These are phyloP conservation scores for Aureobasidium lini DNA, from an alignment of 2,329 filamentous ascomycete species.

Conservation along the genomic window DNA sequence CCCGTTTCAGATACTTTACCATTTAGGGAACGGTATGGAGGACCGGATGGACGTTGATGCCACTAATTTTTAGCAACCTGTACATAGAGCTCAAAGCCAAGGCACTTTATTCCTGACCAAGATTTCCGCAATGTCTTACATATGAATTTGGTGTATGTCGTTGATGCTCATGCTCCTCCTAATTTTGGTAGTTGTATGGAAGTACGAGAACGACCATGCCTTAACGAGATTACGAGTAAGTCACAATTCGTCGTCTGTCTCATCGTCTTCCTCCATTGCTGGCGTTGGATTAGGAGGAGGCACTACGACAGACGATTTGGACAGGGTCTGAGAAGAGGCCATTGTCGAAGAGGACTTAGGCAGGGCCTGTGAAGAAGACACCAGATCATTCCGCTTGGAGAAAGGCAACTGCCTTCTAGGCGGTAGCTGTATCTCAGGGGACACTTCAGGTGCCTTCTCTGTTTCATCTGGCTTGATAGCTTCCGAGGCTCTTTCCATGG, in stretches of 20 bases:
- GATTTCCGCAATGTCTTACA: background rate
- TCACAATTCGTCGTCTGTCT: constrained; percentile 26
- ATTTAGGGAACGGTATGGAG: constrained; percentile 24
- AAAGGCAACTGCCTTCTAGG: constrained; percentile 42
- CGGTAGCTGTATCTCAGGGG: constrained; percentile 19
- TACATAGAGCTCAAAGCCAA: background rate
- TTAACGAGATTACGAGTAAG: background rate
- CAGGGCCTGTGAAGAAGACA: background rate
- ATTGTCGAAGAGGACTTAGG: background rate
- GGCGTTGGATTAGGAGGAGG: background rate
- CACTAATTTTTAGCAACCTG: background rate
- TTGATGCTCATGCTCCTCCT: background rate
- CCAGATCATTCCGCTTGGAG: constrained; percentile 19
- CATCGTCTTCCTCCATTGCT: constrained; percentile 22
- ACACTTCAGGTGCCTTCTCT: background rate
- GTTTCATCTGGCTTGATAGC: background rate
- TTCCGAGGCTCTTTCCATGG: background rate
- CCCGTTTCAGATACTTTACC: constrained; percentile 17
- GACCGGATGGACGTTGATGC: constrained; percentile 7
- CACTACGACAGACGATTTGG: background rate
- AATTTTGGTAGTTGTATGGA: too few relatives aligned
- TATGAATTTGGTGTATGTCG: constrained; percentile 3
- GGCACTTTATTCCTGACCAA: background rate
- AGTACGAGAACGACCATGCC: too few relatives aligned
- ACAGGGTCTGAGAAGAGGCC: background rate